Conservation (phyloP, 148 eudicot species). For the Rhododendron ovatum region DNA sequence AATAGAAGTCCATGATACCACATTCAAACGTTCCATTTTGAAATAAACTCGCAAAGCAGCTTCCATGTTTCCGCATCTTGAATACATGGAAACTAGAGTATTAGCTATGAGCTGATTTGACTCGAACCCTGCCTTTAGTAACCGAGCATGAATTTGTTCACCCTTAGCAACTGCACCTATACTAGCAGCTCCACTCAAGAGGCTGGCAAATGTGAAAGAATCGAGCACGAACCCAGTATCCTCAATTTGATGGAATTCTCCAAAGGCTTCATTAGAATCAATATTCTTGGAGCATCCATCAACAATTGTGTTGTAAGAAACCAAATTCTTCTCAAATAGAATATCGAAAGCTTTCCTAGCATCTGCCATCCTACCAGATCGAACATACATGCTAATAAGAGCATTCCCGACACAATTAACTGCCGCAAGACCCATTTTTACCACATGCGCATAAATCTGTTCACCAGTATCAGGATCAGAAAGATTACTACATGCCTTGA, state of each 20-base stretch:
- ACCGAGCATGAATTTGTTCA: constrained; percentile 53
- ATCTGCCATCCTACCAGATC: constrained; percentile 40
- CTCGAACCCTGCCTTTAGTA: constrained; percentile 38
- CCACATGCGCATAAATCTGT: constrained; percentile 47
- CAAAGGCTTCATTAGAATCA: constrained; percentile 33
- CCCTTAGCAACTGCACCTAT: constrained; percentile 57
- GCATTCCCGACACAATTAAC: constrained; percentile 51
- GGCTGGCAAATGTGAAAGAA: constrained; percentile 55
- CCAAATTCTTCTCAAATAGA: constrained; percentile 49
- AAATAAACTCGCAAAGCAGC: constrained; percentile 49
- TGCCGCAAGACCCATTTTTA: constrained; percentile 41
- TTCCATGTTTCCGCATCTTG: constrained; percentile 60
- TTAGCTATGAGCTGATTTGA: constrained; percentile 44
- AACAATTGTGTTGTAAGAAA: constrained; percentile 43
- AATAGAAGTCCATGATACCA: constrained; percentile 71
- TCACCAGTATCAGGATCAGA: constrained; percentile 38
- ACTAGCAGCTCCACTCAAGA: constrained; percentile 62
- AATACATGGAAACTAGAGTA: constrained; percentile 64
- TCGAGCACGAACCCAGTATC: constrained; percentile 24
- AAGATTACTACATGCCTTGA: constrained; percentile 55
- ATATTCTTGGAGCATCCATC: constrained; percentile 42
- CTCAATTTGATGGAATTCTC: constrained; percentile 32
- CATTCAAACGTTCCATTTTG: constrained; percentile 34
- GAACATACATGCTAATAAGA: constrained; percentile 56
- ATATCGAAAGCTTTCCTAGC: constrained; percentile 55